Percentiles rank a stretch among this genome's conserved stretches.
phyloP scores from a whole-genome alignment of 1,139 yeast genomes.

The Pneumocystis jirovecii region DNA sequence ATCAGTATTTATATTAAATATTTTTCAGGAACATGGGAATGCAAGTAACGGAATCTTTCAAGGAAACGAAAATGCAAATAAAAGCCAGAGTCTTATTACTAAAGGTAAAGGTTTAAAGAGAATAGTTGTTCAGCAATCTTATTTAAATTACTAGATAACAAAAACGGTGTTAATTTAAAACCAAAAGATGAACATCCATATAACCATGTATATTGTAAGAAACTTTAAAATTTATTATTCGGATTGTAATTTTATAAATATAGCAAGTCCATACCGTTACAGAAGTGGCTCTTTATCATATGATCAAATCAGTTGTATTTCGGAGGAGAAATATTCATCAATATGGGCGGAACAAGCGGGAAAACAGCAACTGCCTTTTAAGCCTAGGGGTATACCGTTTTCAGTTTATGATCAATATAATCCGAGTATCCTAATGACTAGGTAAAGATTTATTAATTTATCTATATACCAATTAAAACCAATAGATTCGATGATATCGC shows the following conservation, averaged over 20 bases:
- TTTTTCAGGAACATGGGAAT: not conserved
- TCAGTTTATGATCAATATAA: constrained; percentile 24
- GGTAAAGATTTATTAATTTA: not conserved
- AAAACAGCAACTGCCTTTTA: constrained; percentile 17
- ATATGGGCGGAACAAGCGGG: constrained; percentile 1
- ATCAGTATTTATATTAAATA: not conserved
- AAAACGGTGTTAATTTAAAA: not conserved
- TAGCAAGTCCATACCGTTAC: not conserved
- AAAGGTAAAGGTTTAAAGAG: not conserved
- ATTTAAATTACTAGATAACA: not conserved
- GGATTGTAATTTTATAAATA: not conserved
- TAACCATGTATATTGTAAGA: not conserved
- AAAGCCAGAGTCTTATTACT: not conserved
- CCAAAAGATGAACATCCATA: not conserved
- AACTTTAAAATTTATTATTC: not conserved
- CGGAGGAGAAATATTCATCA: not conserved
- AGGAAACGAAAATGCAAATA: not conserved
- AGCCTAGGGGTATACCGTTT: constrained; percentile 30
- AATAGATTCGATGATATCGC: constrained; percentile 44
- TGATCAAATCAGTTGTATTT: not conserved
- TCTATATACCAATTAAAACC: not conserved
- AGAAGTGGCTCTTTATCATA: not conserved
- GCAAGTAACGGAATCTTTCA: not conserved
- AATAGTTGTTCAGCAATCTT: not conserved
- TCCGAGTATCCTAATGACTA: constrained; percentile 21